phyloP scores from a whole-genome alignment of 495 filamentous ascomycete genomes.

The Hypoxylon rickii region DNA sequence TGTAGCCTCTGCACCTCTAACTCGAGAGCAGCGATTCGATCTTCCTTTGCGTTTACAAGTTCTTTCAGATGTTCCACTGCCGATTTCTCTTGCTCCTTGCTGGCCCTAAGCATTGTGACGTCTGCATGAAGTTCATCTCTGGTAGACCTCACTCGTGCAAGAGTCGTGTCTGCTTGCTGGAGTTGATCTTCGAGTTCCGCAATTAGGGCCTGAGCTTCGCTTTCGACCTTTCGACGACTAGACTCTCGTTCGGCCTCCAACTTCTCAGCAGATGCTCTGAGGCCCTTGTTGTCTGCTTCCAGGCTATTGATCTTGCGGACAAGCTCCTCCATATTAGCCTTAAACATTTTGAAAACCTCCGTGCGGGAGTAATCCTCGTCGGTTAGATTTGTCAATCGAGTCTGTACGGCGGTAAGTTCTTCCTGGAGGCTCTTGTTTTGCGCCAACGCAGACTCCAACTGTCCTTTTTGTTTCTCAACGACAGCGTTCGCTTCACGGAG shows the following conservation, averaged over 20 bases:
- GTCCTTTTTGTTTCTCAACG: conserved; percentile 81
- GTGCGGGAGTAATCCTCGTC: conserved; percentile 94
- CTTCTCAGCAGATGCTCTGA: conserved; percentile 84
- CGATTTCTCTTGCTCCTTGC: conserved; percentile 73
- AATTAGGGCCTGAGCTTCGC: conserved; percentile 69
- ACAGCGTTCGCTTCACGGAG: conserved; percentile 74
- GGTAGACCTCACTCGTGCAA: conserved; percentile 78
- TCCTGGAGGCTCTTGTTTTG: conserved; percentile 81
- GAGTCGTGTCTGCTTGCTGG: conserved; percentile 77
- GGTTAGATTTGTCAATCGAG: conserved; percentile 64
- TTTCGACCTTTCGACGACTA: conserved; percentile 77
- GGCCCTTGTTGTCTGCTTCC: conserved; percentile 83
- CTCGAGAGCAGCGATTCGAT: conserved; percentile 77
- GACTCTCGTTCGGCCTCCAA: conserved; percentile 81
- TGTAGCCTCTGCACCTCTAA: conserved; percentile 76
- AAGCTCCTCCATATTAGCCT: conserved; percentile 87
- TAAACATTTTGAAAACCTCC: conserved; percentile 89
- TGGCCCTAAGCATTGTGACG: conserved; percentile 74
- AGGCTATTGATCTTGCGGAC: conserved; percentile 89
- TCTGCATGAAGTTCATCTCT: conserved; percentile 87
- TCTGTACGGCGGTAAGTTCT: conserved; percentile 70
- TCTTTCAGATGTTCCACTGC: conserved; percentile 75
- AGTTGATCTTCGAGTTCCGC: conserved; percentile 81
- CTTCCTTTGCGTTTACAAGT: conserved; percentile 72
- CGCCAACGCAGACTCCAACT: conserved; percentile 73